phyloP scores from a whole-genome alignment of 192 early-diverging fungal genomes.

The Gamsiella multidivaricata region DNA sequence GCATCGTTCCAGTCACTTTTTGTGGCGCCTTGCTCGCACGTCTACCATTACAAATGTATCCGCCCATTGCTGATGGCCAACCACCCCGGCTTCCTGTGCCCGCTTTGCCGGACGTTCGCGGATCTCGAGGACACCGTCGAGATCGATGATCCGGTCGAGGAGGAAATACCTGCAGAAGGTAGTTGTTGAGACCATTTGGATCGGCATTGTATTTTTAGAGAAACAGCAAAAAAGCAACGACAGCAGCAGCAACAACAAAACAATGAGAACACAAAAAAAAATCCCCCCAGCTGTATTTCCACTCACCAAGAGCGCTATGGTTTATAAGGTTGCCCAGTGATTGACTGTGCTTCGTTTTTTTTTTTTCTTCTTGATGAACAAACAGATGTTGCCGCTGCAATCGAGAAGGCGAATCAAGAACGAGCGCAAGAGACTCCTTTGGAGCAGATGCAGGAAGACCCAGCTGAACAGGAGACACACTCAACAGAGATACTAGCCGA shows the following conservation, averaged over 20 bases:
- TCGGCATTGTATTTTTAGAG: slow-evolving; percentile 1
- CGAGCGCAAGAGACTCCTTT: slow-evolving; percentile 12
- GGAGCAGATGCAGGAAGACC: slow-evolving; percentile 3
- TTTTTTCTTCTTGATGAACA: not conserved
- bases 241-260: not conserved
- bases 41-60: slow-evolving; percentile 94
- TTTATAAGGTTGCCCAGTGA: too few relatives aligned
- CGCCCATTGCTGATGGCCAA: slow-evolving; percentile 78
- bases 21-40: slow-evolving; percentile 93
- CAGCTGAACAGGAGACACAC: not conserved
- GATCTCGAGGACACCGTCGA: slow-evolving; percentile 78
- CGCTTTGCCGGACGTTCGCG: slow-evolving; percentile 91
- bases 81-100: slow-evolving; percentile 85
- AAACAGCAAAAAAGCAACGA: not conserved
- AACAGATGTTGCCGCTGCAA: slow-evolving; percentile 30
- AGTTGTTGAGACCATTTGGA: slow-evolving; percentile 7
- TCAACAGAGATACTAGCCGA: slow-evolving; percentile 9
- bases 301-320: too few relatives aligned
- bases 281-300: too few relatives aligned
- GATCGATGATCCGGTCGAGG: slow-evolving; percentile 50
- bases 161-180: slow-evolving; percentile 52
- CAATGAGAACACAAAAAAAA: not conserved
- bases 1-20: slow-evolving; percentile 93
- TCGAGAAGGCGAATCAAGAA: slow-evolving; percentile 15
- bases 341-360: not conserved